A percentile compares a stretch with the other conserved stretches of the same genome.
These are phyloP conservation scores for Taphrina pruni DNA, from an alignment of 1,139 yeast genomes.

Conservation along the genomic window DNA sequence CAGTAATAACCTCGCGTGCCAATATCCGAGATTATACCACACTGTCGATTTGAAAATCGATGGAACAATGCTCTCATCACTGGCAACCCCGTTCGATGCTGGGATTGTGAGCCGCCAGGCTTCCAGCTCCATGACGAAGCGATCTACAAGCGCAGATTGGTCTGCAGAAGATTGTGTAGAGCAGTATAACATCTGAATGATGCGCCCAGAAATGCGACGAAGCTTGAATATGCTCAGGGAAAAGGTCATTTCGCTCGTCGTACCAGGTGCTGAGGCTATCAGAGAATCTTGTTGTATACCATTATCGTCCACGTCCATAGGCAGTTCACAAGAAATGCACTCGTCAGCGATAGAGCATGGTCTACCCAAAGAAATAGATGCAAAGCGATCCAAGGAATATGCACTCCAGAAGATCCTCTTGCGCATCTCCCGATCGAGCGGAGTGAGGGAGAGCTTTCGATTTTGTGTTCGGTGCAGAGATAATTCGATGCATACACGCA, in stretches of 20 bases:
- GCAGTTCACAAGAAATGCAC: slow-evolving; percentile 41
- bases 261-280: slow-evolving; percentile 25
- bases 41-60: slow-evolving; percentile 42
- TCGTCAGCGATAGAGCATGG: slow-evolving; percentile 48
- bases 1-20: slow-evolving; percentile 42
- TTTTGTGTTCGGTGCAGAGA: slow-evolving; percentile 38
- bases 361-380: slow-evolving; percentile 46
- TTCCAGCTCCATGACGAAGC: slow-evolving; percentile 33
- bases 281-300: slow-evolving; percentile 34
- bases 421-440: slow-evolving; percentile 45
- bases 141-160: slow-evolving; percentile 32
- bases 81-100: slow-evolving; percentile 38
- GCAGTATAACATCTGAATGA: slow-evolving; percentile 42
- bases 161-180: slow-evolving; percentile 33
- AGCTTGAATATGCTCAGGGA: slow-evolving; percentile 43
- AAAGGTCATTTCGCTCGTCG: slow-evolving; percentile 40
- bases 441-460: slow-evolving; percentile 28
- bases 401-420: slow-evolving; percentile 48
- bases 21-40: slow-evolving; percentile 45
- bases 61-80: slow-evolving; percentile 41
- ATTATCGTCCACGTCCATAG: slow-evolving; percentile 43
- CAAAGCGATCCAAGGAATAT: slow-evolving; percentile 46
- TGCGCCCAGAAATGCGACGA: slow-evolving; percentile 44
- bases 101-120: slow-evolving; percentile 40
- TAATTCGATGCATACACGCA: slow-evolving; percentile 37